phyloP scores from a whole-genome alignment of 805 yeast genomes.

The Scheffersomyces coipomensis region DNA sequence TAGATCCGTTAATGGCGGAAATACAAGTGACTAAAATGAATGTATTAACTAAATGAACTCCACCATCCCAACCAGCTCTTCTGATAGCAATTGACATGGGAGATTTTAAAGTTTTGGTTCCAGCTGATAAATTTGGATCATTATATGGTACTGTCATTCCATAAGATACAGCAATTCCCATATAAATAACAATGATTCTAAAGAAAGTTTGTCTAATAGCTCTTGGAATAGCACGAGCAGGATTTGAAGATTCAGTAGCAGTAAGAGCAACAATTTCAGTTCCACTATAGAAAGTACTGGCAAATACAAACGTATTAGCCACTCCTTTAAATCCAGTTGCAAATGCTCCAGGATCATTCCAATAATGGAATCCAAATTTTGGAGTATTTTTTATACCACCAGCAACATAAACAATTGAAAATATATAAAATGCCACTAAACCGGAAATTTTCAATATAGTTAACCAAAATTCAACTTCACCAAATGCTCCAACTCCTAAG shows the following conservation, averaged over 20 bases:
- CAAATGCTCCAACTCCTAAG: slow-evolving; percentile 53
- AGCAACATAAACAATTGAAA: slow-evolving; percentile 43
- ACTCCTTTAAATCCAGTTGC: slow-evolving; percentile 52
- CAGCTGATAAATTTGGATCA: slow-evolving; percentile 38
- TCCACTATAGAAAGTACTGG: slow-evolving; percentile 60
- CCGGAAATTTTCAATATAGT: slow-evolving; percentile 50
- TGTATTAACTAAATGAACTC: slow-evolving; percentile 57
- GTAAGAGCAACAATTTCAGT: slow-evolving; percentile 57
- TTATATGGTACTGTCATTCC: slow-evolving; percentile 61
- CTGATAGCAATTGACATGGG: slow-evolving; percentile 39
- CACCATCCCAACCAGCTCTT: slow-evolving; percentile 42
- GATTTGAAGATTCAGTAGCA: slow-evolving; percentile 63
- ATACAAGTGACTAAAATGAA: slow-evolving; percentile 62
- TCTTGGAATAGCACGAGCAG: slow-evolving; percentile 53
- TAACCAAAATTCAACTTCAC: slow-evolving; percentile 55
- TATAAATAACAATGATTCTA: slow-evolving; percentile 52
- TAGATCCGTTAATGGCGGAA: slow-evolving; percentile 68
- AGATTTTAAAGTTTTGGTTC: slow-evolving; percentile 43
- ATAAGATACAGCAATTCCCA: slow-evolving; percentile 53
- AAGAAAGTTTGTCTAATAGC: slow-evolving; percentile 57
- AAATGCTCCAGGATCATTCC: slow-evolving; percentile 45
- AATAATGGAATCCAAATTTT: slow-evolving; percentile 42
- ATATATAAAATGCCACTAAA: slow-evolving; percentile 48
- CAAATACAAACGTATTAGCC: slow-evolving; percentile 57
- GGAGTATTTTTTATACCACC: slow-evolving; percentile 43